Evolutionary conservation across 306 rosid species (phyloP), one percentile per base, ranked within the genome.

Genomic region (Casuarina cunninghamiana): DNA sequence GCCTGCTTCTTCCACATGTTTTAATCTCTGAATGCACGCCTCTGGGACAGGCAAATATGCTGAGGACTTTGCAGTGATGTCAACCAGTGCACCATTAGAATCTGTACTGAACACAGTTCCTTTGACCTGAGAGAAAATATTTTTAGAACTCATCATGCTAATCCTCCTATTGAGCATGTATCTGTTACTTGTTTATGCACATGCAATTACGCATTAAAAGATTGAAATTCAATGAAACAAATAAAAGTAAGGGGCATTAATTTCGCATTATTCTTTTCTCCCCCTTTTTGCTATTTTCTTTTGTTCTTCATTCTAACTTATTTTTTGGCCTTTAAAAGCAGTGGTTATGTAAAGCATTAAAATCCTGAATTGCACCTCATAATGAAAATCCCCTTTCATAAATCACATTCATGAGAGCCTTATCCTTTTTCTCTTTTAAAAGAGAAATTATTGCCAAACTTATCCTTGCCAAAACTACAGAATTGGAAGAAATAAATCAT

Each of bases 31-130:
- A 78, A 90, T 87, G 73, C 89, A 79, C 5, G 97, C 93, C 88
- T 93, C 99, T 75, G 82, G 86, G 60, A 93, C 43, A 3, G 97
- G 97, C 89, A 95, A 90, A 81, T 89, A 91, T 10, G 99, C 97
- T 0, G 97, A 85, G 19, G 99, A 95, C 83, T 95, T 95, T 9
- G 97, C 92, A 50, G 90, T 85, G 73, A 90, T 91, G 85, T 95
- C 96, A 60, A 95, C 94, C 81, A 88, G 81, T 49, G 99, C 99
- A 54, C 99, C 97, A 80, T 79, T 75, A 5, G 49, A 53, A 80
- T 95, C 99, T 6, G 87, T 89, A 63, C 77, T 76, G 81, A 87
- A 91, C 66, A 93, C 97, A 10, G 88, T 91, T 54, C 99, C 99
- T 76, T 80, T 91, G 62, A 95, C 91, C 99, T 95, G 88, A 77